Evolutionary conservation across 2,329 filamentous ascomycete species (phyloP), one percentile per base, ranked within the genome.

Genomic region (Xylariaceae sp.): DNA sequence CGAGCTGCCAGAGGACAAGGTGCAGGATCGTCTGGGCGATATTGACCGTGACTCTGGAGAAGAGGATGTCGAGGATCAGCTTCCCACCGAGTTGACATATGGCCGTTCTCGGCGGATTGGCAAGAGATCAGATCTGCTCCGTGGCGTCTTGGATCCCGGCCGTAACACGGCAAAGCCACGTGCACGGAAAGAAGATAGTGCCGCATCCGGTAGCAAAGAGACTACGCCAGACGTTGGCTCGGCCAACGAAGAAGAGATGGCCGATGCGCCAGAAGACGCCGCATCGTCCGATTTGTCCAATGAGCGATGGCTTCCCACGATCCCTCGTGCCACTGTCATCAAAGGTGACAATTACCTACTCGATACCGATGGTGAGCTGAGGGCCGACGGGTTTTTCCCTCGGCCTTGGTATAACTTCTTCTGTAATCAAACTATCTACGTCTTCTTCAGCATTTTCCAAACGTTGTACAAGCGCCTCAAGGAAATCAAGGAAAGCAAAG

Each of bases 401-500:
- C 88, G 92, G 44, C 84, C 85, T 10, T 85, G 83, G 72, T 95
- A 90, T 75, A 92, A 92, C 68, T 84, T 97, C 68, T 99, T 95
- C 74, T 87, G 86, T 69, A 97, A 96, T 70, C 83, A 90, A 64
- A 89, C 87, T 3, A 86, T 99, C 55, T 96, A 91, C 68, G 92
- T 94, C 71, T 97, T 99, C 78, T 88, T 99, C 75, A 89, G 87
- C 62, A 86, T 96, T 57, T 94, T 99, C 69, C 85, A 96, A 67
- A 88, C 87, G n/a, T 76, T 99, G 5, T 97, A 96, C 72, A 83
- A 85, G 65, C 85, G 94, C 39, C 79, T 99, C 13, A 78, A 87
- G 58, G 87, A 88, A 56, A 84, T 97, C 70, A 97, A 97, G 74
- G 79, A 86, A 54, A 86, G 86, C 66, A 87, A 88, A 63, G 78